Evolutionary conservation across 1,284 basidiomycete genomes (phyloP), one percentile per base, ranked within the genome.

Genomic region (Psilocybe mexicana): DNA sequence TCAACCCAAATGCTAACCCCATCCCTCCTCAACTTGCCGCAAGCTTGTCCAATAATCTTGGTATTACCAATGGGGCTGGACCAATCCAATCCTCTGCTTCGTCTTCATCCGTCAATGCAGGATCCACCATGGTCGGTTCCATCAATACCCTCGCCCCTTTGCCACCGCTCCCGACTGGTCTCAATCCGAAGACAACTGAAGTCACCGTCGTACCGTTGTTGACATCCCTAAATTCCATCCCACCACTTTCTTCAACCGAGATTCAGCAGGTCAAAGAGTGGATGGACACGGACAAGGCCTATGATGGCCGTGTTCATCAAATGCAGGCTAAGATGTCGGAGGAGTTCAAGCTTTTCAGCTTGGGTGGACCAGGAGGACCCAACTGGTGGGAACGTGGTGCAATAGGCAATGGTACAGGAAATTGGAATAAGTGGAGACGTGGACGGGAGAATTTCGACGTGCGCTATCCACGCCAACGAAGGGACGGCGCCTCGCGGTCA

Each of bases 131-230:
- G 14, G 26, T 25, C 25, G 43, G 43, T 40, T 3, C 38, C 26
- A n/a, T 14, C 38, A 43, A 12, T 12, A 40, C 40, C 5, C 57
- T 42, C 5, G 28, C 26, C n/a, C 28, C 52, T n/a, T 23, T 47
- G 7, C 40, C 28, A 23, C 42, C 50, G 12, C 42, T 11, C 23
- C 42, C 42, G 2, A 1, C 46, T 0, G 7, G 6, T 18, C 76
- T 87, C 56, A 86, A 87, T 68, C 80, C 82, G 26, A 76, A 79
- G 36, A 82, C 86, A 52, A 93, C 90, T 5, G 78, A 79, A 18
- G 79, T 93, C 50, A 82, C 83, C 7, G 73, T 82, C 53, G 81
- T 94, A 1, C 87, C 90, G 2, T 76, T 86, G 43, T 71, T 76
- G 51, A 78, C 82, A 52, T 78, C 86, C 62, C 73, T 76, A 2